Base-by-base conservation (phyloP, 2,329 filamentous ascomycete species). In the Phaeosphaeriaceae sp. region DNA sequence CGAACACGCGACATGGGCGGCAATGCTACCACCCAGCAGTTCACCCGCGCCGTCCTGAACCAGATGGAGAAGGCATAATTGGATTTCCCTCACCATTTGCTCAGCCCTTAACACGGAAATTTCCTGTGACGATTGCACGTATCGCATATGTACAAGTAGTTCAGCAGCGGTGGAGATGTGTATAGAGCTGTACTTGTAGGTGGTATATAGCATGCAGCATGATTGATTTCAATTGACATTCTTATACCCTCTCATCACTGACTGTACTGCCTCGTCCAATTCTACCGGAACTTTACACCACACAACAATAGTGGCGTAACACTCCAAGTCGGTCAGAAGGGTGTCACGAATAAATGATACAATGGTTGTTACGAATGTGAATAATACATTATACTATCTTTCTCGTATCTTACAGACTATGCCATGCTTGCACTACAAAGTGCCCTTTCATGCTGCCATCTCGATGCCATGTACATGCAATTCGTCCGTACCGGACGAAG, bases 1-100 rank as follows among this genome's bases (percentile, higher is more conserved):
- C 90, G 93, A 79, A 99, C 95, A 66, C 90, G 91, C 74, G 95
- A 99, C 78, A 97, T 99, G 95, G 94, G 94, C 77, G 95, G 95
- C 78, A 83, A 89, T 67, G 88, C 88, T 76, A 92, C 91, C 72
- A 99, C 94, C 65, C 89, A 97, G 82, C 89, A 98, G 80, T 99
- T 98, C 84, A 98, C 95, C 74, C 86, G 90, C 74, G 93, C 95
- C 72, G 91, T 99, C 76, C 86, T 99, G 76, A 88, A 93, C 84
- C 92, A 95, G 86, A 96, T 99, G 93, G 94, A 98, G 85, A 74
- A 72, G 70, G 70, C 66, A 65, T 40, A n/a, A 40, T 6, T 40
- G 17, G 5, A 15, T n/a, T 13, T 13, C 31, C 15, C 48, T 56
- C n/a, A 48, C 56, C 53, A 58, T 56, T 60, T 62, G 62, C 56